Evolutionary conservation across 2,329 filamentous ascomycete species (phyloP).

Genomic region (Tolypocladium album): DNA sequence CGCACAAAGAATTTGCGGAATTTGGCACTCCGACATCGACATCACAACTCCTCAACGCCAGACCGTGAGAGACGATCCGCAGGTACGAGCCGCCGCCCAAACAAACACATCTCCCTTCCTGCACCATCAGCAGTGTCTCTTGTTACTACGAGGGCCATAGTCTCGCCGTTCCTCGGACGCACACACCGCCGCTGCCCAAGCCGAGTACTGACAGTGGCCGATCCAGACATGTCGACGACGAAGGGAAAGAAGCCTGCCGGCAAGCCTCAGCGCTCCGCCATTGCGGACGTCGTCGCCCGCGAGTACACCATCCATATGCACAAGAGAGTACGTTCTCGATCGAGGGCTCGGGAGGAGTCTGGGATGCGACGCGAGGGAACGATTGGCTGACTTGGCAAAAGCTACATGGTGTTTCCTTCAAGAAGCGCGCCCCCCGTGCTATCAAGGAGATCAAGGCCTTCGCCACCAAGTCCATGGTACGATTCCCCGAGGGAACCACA

Average conservation of each 20-base stretch:
- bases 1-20: slow-evolving; percentile 32
- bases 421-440: slow-evolving; percentile 96
- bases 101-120: slow-evolving; percentile 7
- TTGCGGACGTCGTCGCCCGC: slow-evolving; percentile 96
- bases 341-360: slow-evolving; percentile 5
- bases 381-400: slow-evolving; percentile 29
- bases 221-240: slow-evolving; percentile 29
- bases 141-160: neutral
- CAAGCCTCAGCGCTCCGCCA: slow-evolving; percentile 68
- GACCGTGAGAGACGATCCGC: slow-evolving; percentile 28
- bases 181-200: slow-evolving; percentile 7
- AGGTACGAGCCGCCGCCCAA: slow-evolving; percentile 24
- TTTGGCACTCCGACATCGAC: slow-evolving; percentile 23
- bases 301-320: slow-evolving; percentile 99
- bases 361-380: neutral
- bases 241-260: slow-evolving; percentile 26
- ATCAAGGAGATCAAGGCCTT: slow-evolving; percentile 99
- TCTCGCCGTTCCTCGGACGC: neutral
- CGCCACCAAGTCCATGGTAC: slow-evolving; percentile 90
- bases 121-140: slow-evolving; percentile 1
- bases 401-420: slow-evolving; percentile 97
- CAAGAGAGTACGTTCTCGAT: slow-evolving; percentile 56
- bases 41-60: slow-evolving; percentile 27
- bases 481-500: slow-evolving; percentile 20
- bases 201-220: slow-evolving; percentile 15